Evolutionary conservation across 768 basidiomycete species (phyloP).

Genomic region (Lactarius pseudohatsudake): DNA sequence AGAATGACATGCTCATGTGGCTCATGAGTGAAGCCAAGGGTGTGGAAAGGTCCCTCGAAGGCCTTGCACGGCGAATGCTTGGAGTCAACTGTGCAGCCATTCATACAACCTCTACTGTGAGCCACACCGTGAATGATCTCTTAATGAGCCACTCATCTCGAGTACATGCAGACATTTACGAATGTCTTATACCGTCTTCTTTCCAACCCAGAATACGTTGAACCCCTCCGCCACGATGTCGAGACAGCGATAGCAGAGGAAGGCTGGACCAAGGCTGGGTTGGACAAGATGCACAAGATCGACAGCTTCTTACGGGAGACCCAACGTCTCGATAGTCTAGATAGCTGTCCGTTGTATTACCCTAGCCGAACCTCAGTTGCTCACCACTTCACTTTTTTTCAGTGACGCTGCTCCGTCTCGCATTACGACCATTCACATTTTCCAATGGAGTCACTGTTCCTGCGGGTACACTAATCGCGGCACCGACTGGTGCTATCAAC

Average conservation of each 20-base stretch:
- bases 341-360: neutral
- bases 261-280: constrained; percentile 23
- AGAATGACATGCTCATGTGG: constrained; percentile 46
- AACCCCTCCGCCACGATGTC: constrained; percentile 32
- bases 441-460: constrained; percentile 42
- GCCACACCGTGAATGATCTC: neutral
- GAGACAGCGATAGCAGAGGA: constrained; percentile 23
- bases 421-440: constrained; percentile 34
- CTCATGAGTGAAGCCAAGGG: constrained; percentile 39
- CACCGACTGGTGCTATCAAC: constrained; percentile 38
- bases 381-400: neutral
- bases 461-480: constrained; percentile 39
- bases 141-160: neutral
- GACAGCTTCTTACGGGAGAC: constrained; percentile 34
- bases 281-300: constrained; percentile 30
- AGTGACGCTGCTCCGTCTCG: constrained; percentile 30
- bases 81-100: constrained; percentile 41
- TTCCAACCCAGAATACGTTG: constrained; percentile 31
- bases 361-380: neutral
- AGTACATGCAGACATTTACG: constrained; percentile 1
- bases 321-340: constrained; percentile 24
- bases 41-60: constrained; percentile 35
- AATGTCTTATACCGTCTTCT: constrained; percentile 30
- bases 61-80: constrained; percentile 37
- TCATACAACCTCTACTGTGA: constrained; percentile 39